phyloP scores from a whole-genome alignment of 805 yeast genomes.

The Sugiyamaella americana region DNA sequence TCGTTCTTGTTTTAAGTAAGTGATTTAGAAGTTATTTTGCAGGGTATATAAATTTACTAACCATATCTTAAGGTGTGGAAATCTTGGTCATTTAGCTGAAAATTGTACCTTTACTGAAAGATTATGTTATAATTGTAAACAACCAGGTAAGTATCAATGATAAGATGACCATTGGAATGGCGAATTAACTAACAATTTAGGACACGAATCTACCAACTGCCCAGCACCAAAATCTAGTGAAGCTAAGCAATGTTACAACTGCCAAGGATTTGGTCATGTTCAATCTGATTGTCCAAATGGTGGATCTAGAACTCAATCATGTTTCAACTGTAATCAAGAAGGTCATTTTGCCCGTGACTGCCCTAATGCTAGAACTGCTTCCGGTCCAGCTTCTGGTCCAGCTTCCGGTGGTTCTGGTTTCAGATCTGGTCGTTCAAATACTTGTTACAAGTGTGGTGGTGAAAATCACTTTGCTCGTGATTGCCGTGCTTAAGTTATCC shows the following conservation, averaged over 20 bases:
- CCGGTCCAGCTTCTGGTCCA: conserved; percentile 8
- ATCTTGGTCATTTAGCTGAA: conserved; percentile 86
- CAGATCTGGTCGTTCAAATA: conserved; percentile 27
- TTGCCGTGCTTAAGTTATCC: conserved; percentile 47
- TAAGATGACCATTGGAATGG: not conserved
- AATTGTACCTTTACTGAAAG: conserved; percentile 75
- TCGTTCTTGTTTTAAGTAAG: conserved; percentile 14
- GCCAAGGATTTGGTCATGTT: conserved; percentile 85
- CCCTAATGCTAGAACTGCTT: conserved; percentile 18
- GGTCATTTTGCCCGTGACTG: conserved; percentile 85
- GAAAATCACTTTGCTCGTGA: conserved; percentile 92
- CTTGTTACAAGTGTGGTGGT: conserved; percentile 88
- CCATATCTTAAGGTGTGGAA: conserved; percentile 56
- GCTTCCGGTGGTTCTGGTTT: not conserved
- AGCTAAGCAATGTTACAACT: conserved; percentile 80
- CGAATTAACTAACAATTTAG: conserved; percentile 3
- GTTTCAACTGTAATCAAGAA: conserved; percentile 70
- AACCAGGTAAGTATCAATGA: conserved; percentile 37
- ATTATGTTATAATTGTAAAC: conserved; percentile 87
- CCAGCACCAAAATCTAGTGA: conserved; percentile 79
- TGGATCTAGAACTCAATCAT: conserved; percentile 37
- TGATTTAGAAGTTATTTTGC: not conserved
- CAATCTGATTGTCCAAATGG: conserved; percentile 73
- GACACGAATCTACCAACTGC: conserved; percentile 84
- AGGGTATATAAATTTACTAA: conserved; percentile 33